Evolutionary conservation across 2,329 filamentous ascomycete genomes (phyloP).

Genomic region (Mariannaea sp.): DNA sequence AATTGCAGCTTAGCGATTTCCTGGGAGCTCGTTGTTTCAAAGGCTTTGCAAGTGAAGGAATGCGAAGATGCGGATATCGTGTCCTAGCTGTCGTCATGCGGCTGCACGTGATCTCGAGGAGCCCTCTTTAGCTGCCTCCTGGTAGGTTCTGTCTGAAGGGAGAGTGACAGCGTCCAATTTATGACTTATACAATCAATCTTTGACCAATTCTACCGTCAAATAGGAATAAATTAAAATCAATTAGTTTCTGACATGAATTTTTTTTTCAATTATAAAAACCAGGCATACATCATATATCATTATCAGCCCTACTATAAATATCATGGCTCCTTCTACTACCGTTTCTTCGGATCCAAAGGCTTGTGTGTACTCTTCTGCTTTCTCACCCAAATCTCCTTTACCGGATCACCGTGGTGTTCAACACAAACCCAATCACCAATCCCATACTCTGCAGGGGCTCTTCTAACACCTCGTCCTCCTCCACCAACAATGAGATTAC

Average conservation of each 20-base stretch:
- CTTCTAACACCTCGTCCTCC: slow-evolving; percentile 70
- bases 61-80: slow-evolving; percentile 5
- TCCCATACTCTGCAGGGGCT: slow-evolving; percentile 66
- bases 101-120: slow-evolving; percentile 17
- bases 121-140: neutral
- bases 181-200: neutral
- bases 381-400: slow-evolving; percentile 68
- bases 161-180: neutral
- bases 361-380: slow-evolving; percentile 25
- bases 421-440: slow-evolving; percentile 73
- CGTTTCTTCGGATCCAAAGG: neutral
- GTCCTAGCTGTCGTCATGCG: slow-evolving; percentile 17
- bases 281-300: too few relatives aligned
- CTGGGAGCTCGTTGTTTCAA: slow-evolving; percentile 8
- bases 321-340: neutral
- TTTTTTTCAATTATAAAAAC: neutral
- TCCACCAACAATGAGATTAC: slow-evolving; percentile 79
- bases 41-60: neutral
- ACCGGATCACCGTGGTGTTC: slow-evolving; percentile 68
- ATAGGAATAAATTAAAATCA: neutral
- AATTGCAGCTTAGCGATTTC: neutral
- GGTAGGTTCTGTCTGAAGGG: neutral
- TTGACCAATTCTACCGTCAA: neutral
- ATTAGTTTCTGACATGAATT: neutral
- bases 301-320: neutral